Base-by-base conservation (phyloP, 805 yeast genomes). In the Kodamaea leandrae region DNA sequence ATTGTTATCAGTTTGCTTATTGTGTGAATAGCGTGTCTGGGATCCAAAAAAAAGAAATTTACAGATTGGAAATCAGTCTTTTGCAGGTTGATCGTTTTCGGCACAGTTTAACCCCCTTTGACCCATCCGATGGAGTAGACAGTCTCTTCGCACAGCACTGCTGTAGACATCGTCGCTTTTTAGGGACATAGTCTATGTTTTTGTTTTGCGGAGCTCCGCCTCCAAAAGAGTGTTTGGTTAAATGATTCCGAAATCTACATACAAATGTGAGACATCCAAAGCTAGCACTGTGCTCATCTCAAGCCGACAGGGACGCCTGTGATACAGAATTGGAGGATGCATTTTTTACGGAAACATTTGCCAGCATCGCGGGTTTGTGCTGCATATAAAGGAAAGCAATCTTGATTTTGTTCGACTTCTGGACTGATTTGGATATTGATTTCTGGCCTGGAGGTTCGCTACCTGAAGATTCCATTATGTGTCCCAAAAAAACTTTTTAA, bases 331-430 rank as follows among this genome's bases (percentile, higher is more conserved):
- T n/a, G n/a, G n/a, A n/a, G n/a, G n/a, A n/a, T n/a, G n/a, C n/a
- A n/a, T n/a, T n/a, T n/a, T n/a, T n/a, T n/a, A n/a, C n/a, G n/a
- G n/a, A 21, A 21, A 21, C 6, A 14, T 14, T 16, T 18, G 13
- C 33, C 33, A 30, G 33, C 33, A 18, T 9, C 33, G 14, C 33
- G 13, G 4, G 17, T 30, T 30, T 30, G 33, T 30, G 33, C 16
- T 26, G 12, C 14, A n/a, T n/a, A n/a, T n/a, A n/a, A n/a, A n/a
- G n/a, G n/a, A n/a, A n/a, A 26, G 18, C 21, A 30, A 30, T 4
- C 13, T 30, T 30, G 33, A 30, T 30, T 30, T 30, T 30, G 33
- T 30, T 21, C 20, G 13, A 15, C 18, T 9, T 16, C 10, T 8
- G 5, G 20, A 6, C 14, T 30, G 33, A 30, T 30, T 30, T 17